Base-by-base conservation (phyloP, 306 rosid genomes). In the Oxytropis ochrocephala region DNA sequence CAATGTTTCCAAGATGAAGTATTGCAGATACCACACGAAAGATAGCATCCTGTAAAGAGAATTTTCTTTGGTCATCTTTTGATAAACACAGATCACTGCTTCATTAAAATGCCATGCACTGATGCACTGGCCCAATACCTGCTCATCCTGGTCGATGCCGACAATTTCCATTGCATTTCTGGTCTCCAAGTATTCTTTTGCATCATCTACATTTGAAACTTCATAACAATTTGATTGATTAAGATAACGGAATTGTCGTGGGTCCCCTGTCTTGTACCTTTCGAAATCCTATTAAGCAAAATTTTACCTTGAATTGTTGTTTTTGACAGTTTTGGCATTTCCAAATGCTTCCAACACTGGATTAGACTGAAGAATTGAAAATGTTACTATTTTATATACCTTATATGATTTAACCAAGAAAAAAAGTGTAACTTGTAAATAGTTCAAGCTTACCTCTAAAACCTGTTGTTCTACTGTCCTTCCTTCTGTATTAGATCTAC, bases 311-410 rank as follows among this genome's bases (percentile, higher is more conserved):
- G 97, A 91, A 69, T 91, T 91, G 78, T 91, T 91, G 78, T 91
- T 91, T 76, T 87, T 89, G 53, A 89, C 96, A 71, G 96, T 89
- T 80, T 89, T 89, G 73, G 96, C 92, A 79, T 90, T 90, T 44
- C 96, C 96, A 79, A 87, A 90, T 72, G 96, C 96, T 84, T 91
- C 97, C 74, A 91, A 52, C 42, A 91, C 97, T 59, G 95, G 97
- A 72, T 91, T 91, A 84, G 97, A 91, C 97, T 91, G 87, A 68
- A 73, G 68, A 84, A 67, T 18, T 12, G 81, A 73, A 50, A 78
- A 72, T 18, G 64, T 84, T 47, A 81, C 47, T 61, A 60, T 67
- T n/a, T n/a, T n/a, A 64, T 11, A 51, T 35, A 39, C 32, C 48
- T 61, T 27, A n/a, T 47, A 13, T 59, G 44, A 52, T 49, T 66